Evolutionary conservation across 2,329 filamentous ascomycete genomes (phyloP).

Genomic region (Verruconis gallopava): DNA sequence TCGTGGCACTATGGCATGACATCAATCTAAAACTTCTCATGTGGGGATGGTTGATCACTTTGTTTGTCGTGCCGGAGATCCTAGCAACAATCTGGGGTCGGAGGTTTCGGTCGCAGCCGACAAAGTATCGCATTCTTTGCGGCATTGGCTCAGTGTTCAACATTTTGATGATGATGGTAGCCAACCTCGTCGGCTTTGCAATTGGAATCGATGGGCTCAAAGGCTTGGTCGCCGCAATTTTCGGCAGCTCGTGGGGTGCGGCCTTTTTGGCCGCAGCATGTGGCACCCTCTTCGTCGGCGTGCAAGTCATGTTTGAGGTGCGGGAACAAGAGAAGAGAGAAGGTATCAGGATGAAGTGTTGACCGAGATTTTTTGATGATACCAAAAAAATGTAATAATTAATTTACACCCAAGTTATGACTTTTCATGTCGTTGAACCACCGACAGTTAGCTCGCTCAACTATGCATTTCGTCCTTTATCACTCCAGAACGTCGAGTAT

Average conservation of each 20-base stretch:
- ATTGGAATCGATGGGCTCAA: constrained; percentile 79
- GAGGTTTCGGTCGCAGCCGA: constrained; percentile 55
- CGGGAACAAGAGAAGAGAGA: constrained; percentile 70
- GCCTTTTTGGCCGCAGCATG: constrained; percentile 62
- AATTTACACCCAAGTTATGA: too few relatives aligned
- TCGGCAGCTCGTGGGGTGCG: constrained; percentile 62
- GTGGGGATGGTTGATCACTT: constrained; percentile 92
- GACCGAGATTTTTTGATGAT: too few relatives aligned
- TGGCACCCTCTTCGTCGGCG: constrained; percentile 64
- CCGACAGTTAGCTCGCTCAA: too few relatives aligned
- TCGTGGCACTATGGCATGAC: constrained; percentile 96
- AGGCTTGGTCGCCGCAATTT: constrained; percentile 60
- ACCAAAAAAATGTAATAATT: too few relatives aligned
- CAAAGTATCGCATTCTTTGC: constrained; percentile 65
- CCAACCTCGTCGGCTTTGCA: constrained; percentile 90
- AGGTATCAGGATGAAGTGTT: constrained; percentile 78
- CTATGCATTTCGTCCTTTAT: too few relatives aligned
- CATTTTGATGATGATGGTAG: constrained; percentile 87
- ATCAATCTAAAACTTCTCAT: constrained; percentile 81
- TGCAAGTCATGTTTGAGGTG: constrained; percentile 95
- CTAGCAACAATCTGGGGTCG: constrained; percentile 12
- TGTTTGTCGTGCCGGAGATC: constrained; percentile 88
- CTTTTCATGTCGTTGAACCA: too few relatives aligned
- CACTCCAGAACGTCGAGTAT: too few relatives aligned
- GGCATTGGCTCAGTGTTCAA: constrained; percentile 71